A percentile compares a stretch with the other conserved stretches of the same genome.
These are phyloP conservation scores for Leccinum pallidistipes DNA, from an alignment of 1,284 basidiomycete species.

Conservation along the genomic window DNA sequence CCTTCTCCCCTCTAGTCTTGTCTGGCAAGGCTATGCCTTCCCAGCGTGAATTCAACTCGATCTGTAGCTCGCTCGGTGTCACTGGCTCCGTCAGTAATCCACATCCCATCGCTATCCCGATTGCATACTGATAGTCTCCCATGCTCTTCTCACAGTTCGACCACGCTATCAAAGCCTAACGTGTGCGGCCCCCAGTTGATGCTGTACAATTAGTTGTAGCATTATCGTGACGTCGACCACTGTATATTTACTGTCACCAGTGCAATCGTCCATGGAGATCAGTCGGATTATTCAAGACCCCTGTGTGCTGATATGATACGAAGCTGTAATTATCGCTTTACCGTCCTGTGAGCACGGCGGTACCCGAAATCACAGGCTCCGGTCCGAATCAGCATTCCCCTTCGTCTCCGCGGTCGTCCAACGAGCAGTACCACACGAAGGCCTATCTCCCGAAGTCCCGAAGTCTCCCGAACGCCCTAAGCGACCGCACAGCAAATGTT, in stretches of 20 bases:
- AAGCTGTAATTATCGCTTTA: not conserved
- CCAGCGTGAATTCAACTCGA: slow-evolving; percentile 49
- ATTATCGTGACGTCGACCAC: slow-evolving; percentile 1
- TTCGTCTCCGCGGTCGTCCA: slow-evolving; percentile 7
- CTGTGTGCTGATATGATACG: not conserved
- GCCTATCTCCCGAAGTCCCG: not conserved
- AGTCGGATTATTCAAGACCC: not conserved
- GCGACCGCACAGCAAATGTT: not conserved
- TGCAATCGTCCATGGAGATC: not conserved
- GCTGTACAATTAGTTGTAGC: slow-evolving; percentile 8
- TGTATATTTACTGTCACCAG: not conserved
- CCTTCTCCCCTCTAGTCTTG: slow-evolving; percentile 44
- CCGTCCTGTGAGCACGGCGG: not conserved
- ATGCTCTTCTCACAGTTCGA: not conserved
- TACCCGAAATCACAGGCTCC: not conserved
- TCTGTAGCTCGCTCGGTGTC: slow-evolving; percentile 50
- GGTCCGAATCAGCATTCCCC: not conserved
- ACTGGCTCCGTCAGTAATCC: slow-evolving; percentile 21
- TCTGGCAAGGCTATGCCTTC: slow-evolving; percentile 48
- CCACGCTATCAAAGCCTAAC: slow-evolving; percentile 1
- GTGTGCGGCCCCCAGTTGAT: not conserved
- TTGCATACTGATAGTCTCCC: not conserved
- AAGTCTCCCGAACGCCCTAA: not conserved
- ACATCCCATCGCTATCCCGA: not conserved
- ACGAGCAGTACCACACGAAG: not conserved